Percentiles rank a stretch among this genome's conserved stretches.
Evolutionary conservation across 2,329 filamentous ascomycete genomes (phyloP).

Genomic region (Beauveria varroae): DNA sequence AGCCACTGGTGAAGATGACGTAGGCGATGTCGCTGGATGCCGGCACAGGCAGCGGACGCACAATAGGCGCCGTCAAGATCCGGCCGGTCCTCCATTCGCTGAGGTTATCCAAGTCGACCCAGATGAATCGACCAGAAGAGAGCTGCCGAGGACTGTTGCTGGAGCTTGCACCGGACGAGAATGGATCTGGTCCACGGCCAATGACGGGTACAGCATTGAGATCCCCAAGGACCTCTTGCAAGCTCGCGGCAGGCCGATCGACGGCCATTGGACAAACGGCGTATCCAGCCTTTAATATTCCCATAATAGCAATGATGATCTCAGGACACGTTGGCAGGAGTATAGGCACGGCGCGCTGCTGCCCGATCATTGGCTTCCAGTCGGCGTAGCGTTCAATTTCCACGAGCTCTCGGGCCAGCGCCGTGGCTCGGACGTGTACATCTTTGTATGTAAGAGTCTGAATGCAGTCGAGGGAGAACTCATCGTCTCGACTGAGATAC

Average conservation of each 20-base stretch:
- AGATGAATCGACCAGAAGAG: not conserved
- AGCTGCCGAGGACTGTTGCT: conserved; percentile 17
- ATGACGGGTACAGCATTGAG: conserved; percentile 3
- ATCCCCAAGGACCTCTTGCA: not conserved
- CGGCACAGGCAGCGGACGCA: not conserved
- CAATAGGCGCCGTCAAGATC: not conserved
- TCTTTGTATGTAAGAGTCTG: conserved; percentile 1
- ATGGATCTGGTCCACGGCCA: conserved; percentile 14
- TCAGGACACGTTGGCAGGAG: conserved; percentile 5
- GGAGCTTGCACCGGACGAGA: not conserved
- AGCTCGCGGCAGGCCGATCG: not conserved
- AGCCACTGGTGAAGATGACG: conserved; percentile 40
- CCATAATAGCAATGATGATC: conserved; percentile 8
- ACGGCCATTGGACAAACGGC: not conserved
- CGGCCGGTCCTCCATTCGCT: not conserved
- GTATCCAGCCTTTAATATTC: conserved; percentile 12
- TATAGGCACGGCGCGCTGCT: conserved; percentile 7
- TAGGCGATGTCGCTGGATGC: conserved; percentile 24
- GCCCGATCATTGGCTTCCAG: conserved; percentile 1
- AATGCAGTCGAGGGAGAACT: not conserved
- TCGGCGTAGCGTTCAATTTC: conserved; percentile 1
- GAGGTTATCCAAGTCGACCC: conserved; percentile 1
- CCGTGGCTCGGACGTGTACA: not conserved
- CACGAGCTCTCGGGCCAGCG: not conserved
- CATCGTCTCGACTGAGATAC: not conserved